Conservation (phyloP, 768 basidiomycete genomes). For the Strobilomyces echinocephalus region DNA sequence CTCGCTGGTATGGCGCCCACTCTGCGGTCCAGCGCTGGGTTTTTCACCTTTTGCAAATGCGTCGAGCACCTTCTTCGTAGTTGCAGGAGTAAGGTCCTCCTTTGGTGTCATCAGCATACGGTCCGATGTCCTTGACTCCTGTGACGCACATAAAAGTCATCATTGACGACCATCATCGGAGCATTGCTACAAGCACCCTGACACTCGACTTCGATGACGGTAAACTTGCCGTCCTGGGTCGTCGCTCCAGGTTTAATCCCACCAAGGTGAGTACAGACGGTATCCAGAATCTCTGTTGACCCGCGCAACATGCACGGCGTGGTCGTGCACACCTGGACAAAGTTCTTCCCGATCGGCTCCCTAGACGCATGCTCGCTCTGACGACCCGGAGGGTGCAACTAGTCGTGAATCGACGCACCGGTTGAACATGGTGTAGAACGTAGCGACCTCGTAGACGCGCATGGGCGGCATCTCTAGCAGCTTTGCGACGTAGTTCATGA, state of each 20-base stretch:
- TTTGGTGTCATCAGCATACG: slow-evolving; percentile 27
- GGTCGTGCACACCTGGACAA: slow-evolving; percentile 98
- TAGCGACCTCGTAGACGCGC: slow-evolving; percentile 99
- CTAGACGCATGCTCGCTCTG: slow-evolving; percentile 34
- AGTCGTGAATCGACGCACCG: slow-evolving; percentile 47
- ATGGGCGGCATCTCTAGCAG: slow-evolving; percentile 92
- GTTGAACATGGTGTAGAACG: slow-evolving; percentile 99
- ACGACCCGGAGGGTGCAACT: neutral
- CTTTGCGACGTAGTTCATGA: slow-evolving; percentile 98
- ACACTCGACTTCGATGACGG: slow-evolving; percentile 97
- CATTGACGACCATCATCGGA: slow-evolving; percentile 92
- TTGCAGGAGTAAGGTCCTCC: slow-evolving; percentile 80
- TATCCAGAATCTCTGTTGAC: slow-evolving; percentile 83
- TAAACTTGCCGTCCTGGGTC: slow-evolving; percentile 95
- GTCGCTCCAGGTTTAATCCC: slow-evolving; percentile 85
- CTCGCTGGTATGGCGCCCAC: slow-evolving; percentile 80
- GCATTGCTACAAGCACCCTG: slow-evolving; percentile 98
- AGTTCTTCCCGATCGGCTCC: slow-evolving; percentile 90
- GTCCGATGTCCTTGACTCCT: neutral
- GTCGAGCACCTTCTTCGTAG: slow-evolving; percentile 75
- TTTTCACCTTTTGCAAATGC: slow-evolving; percentile 77
- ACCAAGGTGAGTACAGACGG: slow-evolving; percentile 78
- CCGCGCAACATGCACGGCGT: slow-evolving; percentile 97
- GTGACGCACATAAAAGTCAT: slow-evolving; percentile 87
- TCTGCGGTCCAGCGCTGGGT: slow-evolving; percentile 93